Evolutionary conservation across 2,329 filamentous ascomycete species (phyloP).

Genomic region (Fusarium pseudograminearum): DNA sequence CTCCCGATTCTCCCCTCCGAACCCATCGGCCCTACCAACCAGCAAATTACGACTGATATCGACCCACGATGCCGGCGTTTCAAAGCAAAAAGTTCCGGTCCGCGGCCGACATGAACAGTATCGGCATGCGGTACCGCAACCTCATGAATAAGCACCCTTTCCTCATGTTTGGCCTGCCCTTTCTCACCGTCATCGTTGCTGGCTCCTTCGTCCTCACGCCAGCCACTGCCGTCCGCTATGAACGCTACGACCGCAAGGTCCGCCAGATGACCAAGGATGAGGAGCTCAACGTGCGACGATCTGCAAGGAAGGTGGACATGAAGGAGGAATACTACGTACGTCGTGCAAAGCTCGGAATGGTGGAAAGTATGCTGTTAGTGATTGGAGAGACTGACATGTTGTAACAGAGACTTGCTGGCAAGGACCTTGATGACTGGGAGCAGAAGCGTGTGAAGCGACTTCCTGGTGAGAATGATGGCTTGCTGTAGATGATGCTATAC

Average conservation of each 20-base stretch:
- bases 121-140: constrained; percentile 82
- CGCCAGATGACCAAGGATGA: constrained; percentile 87
- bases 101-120: constrained; percentile 72
- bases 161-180: constrained; percentile 91
- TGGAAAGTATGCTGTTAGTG: constrained; percentile 6
- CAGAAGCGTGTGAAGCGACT: constrained; percentile 93
- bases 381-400: constrained; percentile 26
- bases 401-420: constrained; percentile 67
- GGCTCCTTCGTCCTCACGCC: constrained; percentile 96
- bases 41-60: not conserved
- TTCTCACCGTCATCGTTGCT: constrained; percentile 88
- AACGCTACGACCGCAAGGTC: constrained; percentile 91
- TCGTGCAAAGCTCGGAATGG: constrained; percentile 40
- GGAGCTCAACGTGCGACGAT: constrained; percentile 82
- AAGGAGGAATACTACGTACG: constrained; percentile 89
- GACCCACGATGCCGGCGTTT: constrained; percentile 63
- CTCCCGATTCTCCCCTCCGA: constrained; percentile 12
- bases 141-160: constrained; percentile 85
- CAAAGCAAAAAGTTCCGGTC: constrained; percentile 77
- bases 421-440: constrained; percentile 96
- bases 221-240: constrained; percentile 92
- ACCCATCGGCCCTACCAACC: constrained; percentile 10
- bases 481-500: constrained; percentile 58
- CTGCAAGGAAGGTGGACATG: constrained; percentile 78
- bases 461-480: constrained; percentile 89